Evolutionary conservation across 352 stramenopile genomes (phyloP).

Genomic region (Phytophthora syringae): DNA sequence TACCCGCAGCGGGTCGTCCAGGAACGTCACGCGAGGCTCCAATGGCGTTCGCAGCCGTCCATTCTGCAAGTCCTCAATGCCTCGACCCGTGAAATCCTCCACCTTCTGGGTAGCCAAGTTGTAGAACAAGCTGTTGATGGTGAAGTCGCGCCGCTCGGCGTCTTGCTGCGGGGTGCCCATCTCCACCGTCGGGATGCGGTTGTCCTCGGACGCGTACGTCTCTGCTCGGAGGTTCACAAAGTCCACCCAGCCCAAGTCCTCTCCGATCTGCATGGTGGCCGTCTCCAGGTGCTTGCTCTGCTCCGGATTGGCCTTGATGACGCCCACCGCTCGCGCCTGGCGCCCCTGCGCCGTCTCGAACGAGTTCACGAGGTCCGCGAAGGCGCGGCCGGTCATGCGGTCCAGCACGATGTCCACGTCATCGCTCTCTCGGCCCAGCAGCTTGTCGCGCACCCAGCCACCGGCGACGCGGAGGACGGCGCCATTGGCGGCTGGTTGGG

Average conservation of each 20-base stretch:
- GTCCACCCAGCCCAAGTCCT: constrained; percentile 93
- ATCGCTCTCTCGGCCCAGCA: constrained; percentile 84
- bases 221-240: constrained; percentile 98
- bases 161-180: constrained; percentile 89
- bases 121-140: constrained; percentile 99
- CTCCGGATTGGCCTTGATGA: constrained; percentile 87
- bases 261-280: constrained; percentile 94
- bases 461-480: constrained; percentile 95
- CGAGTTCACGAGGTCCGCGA: constrained; percentile 86
- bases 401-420: constrained; percentile 99
- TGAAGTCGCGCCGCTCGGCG: constrained; percentile 95
- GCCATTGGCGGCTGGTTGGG: constrained; percentile 47
- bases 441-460: constrained; percentile 99
- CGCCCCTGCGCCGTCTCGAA: constrained; percentile 67
- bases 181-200: constrained; percentile 71
- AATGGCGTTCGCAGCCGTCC: constrained; percentile 95
- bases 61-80: constrained; percentile 92
- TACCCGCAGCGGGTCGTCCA: constrained; percentile 97
- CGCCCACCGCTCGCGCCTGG: constrained; percentile 53
- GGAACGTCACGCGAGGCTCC: constrained; percentile 93
- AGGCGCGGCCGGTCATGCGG: constrained; percentile 94
- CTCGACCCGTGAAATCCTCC: constrained; percentile 95
- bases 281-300: constrained; percentile 99
- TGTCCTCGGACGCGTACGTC: constrained; percentile 90
- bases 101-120: constrained; percentile 95